Percentiles rank a stretch among this genome's conserved stretches.
Evolutionary conservation across 164 flowering plant genomes (phyloP).

Genomic region (Euptelea pleiosperma): DNA sequence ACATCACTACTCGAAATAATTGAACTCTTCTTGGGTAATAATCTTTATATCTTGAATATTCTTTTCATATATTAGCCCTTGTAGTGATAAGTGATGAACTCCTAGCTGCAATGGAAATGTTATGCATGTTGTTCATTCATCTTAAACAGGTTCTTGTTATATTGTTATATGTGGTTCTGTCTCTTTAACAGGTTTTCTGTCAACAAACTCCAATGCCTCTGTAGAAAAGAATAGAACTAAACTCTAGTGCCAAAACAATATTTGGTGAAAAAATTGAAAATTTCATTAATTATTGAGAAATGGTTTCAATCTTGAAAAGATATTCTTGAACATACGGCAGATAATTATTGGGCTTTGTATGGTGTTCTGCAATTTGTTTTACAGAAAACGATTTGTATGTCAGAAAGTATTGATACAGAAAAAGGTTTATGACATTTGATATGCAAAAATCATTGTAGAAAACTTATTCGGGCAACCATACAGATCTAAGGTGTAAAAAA

Average conservation of each 20-base stretch:
- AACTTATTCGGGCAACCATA: too few species aligned
- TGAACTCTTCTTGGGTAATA: conserved; percentile 18
- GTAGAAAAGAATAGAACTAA: neutral
- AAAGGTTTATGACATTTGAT: too few species aligned
- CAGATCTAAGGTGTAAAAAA: too few species aligned
- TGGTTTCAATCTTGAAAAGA: too few species aligned
- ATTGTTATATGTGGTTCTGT: neutral
- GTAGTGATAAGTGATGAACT: conserved; percentile 7
- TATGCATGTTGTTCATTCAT: neutral
- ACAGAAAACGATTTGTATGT: too few species aligned
- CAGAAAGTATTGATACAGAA: too few species aligned
- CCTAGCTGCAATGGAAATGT: conserved; percentile 9
- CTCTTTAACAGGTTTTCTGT: neutral
- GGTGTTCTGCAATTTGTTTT: too few species aligned
- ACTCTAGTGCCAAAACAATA: neutral
- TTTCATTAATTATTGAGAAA: too few species aligned
- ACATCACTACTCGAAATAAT: conserved; percentile 12
- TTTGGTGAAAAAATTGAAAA: conserved; percentile 2
- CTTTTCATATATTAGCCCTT: conserved; percentile 1
- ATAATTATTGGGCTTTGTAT: too few species aligned
- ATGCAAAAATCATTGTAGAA: too few species aligned
- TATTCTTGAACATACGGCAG: too few species aligned
- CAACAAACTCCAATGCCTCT: neutral
- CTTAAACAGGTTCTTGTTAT: neutral
- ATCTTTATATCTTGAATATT: neutral